A percentile compares a stretch with the other conserved stretches of the same genome.
phyloP scores from a whole-genome alignment of 2,329 filamentous ascomycete species.

The Penicillium rolfsii region DNA sequence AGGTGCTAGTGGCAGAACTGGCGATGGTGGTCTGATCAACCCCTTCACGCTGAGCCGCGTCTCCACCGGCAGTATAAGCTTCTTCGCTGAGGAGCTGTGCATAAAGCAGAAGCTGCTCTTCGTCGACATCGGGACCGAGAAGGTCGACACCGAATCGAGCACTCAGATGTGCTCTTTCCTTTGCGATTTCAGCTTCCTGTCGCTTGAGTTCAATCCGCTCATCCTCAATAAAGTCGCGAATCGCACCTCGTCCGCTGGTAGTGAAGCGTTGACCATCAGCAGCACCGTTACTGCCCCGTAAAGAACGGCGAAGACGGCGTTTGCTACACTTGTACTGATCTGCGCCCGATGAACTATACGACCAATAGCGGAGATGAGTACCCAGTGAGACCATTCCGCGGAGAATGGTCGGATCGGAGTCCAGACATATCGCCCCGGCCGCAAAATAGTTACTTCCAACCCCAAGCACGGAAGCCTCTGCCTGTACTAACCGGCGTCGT shows the following conservation, averaged over 20 bases:
- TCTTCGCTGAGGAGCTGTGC: constrained; percentile 66
- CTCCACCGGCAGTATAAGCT: constrained; percentile 49
- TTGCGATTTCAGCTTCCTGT: constrained; percentile 68
- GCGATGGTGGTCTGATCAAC: constrained; percentile 40
- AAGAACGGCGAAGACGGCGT: constrained; percentile 73
- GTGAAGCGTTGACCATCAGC: constrained; percentile 60
- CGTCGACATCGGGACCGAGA: constrained; percentile 57
- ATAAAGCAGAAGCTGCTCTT: constrained; percentile 67
- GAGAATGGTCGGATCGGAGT: constrained; percentile 82
- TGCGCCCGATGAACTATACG: constrained; percentile 79
- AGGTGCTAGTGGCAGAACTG: constrained; percentile 46
- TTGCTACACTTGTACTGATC: constrained; percentile 76
- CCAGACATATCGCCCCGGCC: constrained; percentile 80
- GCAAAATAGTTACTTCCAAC: constrained; percentile 77
- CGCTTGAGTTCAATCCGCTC: constrained; percentile 78
- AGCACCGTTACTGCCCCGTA: constrained; percentile 62
- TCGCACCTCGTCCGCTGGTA: constrained; percentile 67
- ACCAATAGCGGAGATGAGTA: constrained; percentile 87
- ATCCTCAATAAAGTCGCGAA: constrained; percentile 82
- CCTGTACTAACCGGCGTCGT: constrained; percentile 72
- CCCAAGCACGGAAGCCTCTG: constrained; percentile 67
- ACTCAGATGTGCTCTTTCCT: constrained; percentile 71
- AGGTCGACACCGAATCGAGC: constrained; percentile 84
- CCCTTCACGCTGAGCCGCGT: constrained; percentile 52
- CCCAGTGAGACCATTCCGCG: constrained; percentile 87